A percentile compares a stretch with the other conserved stretches of the same genome.
These are phyloP conservation scores for Acacia crassicarpa DNA, from an alignment of 306 rosid genomes.

Conservation along the genomic window DNA sequence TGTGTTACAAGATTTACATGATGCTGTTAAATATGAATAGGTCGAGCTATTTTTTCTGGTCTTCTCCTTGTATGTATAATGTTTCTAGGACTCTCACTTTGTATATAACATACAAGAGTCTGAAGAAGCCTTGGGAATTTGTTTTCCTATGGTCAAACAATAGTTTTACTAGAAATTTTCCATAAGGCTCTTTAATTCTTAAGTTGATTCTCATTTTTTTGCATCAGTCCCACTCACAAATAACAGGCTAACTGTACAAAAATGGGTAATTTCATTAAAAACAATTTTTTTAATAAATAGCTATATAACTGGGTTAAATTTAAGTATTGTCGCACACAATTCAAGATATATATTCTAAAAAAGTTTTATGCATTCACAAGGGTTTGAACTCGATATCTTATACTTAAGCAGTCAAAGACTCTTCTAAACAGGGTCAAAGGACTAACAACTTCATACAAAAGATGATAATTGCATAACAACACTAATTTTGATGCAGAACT, in stretches of 20 bases:
- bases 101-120: constrained; percentile 10
- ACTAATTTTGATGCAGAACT: no score
- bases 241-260: neutral
- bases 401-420: no score
- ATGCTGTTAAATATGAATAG: constrained; percentile 25
- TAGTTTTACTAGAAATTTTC: neutral
- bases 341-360: no score
- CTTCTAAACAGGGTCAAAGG: no score
- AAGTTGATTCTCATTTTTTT: neutral
- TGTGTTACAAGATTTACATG: constrained; percentile 37
- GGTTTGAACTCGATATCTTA: no score
- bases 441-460: no score
- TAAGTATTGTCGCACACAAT: accelerated
- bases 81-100: constrained; percentile 12
- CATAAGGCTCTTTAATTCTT: neutral
- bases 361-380: no score
- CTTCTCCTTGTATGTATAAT: neutral
- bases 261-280: neutral
- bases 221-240: neutral
- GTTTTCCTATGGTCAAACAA: constrained; percentile 6
- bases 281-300: neutral
- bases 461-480: no score
- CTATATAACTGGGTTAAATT: no score
- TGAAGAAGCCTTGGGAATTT: neutral
- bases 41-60: neutral